These are phyloP conservation scores for Leucocoprinus birnbaumii DNA, from an alignment of 768 basidiomycete genomes.

Conservation along the genomic window DNA sequence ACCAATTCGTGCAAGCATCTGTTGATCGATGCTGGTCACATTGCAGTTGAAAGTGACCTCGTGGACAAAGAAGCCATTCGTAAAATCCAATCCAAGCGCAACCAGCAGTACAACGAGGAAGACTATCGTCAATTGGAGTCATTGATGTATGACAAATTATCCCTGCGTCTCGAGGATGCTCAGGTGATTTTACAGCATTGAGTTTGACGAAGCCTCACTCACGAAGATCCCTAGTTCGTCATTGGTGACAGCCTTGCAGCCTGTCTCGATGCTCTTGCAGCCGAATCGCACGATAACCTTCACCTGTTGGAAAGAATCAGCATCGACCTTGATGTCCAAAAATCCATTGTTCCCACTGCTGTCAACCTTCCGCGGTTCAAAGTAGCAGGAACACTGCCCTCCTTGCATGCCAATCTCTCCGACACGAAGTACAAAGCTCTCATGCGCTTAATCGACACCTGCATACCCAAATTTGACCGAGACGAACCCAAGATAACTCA, in stretches of 20 bases:
- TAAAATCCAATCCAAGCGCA: slow-evolving; percentile 78
- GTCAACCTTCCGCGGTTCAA: slow-evolving; percentile 86
- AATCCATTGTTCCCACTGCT: slow-evolving; percentile 86
- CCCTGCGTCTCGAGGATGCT: slow-evolving; percentile 79
- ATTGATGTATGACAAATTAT: slow-evolving; percentile 93
- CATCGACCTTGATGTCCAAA: slow-evolving; percentile 86
- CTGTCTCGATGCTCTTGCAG: slow-evolving; percentile 76
- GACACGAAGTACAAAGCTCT: slow-evolving; percentile 89
- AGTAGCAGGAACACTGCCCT: slow-evolving; percentile 83
- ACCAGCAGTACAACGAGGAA: slow-evolving; percentile 80
- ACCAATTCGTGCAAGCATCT: slow-evolving; percentile 79
- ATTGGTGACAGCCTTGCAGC: slow-evolving; percentile 81
- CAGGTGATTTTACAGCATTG: slow-evolving; percentile 81
- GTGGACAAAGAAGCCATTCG: slow-evolving; percentile 80
- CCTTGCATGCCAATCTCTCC: slow-evolving; percentile 85
- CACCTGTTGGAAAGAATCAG: slow-evolving; percentile 93
- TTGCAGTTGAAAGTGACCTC: slow-evolving; percentile 87
- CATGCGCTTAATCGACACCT: slow-evolving; percentile 90
- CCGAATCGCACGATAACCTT: slow-evolving; percentile 52
- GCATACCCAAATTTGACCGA: slow-evolving; percentile 79
- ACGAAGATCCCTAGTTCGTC: slow-evolving; percentile 81
- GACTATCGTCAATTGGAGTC: slow-evolving; percentile 86
- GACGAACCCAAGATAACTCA: slow-evolving; percentile 28
- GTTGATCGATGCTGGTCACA: slow-evolving; percentile 94
- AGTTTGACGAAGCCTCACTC: too few species aligned